phyloP scores from a whole-genome alignment of 495 filamentous ascomycete species.

The Aspergillus sparsus region DNA sequence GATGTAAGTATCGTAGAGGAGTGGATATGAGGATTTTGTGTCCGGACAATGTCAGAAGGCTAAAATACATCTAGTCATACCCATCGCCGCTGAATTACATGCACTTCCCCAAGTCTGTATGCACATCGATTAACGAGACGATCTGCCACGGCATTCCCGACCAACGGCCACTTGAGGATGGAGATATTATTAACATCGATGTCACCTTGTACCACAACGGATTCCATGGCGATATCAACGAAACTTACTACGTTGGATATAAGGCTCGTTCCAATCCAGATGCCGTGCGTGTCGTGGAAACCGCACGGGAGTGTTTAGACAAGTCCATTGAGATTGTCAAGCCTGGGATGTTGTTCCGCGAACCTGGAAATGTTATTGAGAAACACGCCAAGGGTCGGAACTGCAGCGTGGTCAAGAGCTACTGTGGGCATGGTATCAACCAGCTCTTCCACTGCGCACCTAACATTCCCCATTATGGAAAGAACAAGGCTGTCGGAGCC shows the following conservation, averaged over 20 bases:
- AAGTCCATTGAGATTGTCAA: constrained; percentile 83
- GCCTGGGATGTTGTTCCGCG: constrained; percentile 80
- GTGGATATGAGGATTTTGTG: neutral
- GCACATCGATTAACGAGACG: constrained; percentile 92
- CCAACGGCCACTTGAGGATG: constrained; percentile 72
- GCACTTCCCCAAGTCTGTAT: constrained; percentile 96
- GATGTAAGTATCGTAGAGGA: constrained; percentile 59
- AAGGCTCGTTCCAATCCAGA: constrained; percentile 73
- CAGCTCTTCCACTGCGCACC: constrained; percentile 81
- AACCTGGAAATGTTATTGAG: constrained; percentile 82
- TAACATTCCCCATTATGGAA: constrained; percentile 84
- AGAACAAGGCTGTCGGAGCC: constrained; percentile 86
- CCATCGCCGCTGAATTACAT: constrained; percentile 95
- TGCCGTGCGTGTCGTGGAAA: constrained; percentile 81
- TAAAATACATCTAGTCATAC: constrained; percentile 67
- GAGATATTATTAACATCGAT: constrained; percentile 88
- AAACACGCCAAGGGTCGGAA: constrained; percentile 75
- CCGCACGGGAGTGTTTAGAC: constrained; percentile 77
- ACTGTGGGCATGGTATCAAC: constrained; percentile 88
- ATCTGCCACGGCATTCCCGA: constrained; percentile 95
- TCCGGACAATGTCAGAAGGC: constrained; percentile 21
- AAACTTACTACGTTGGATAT: constrained; percentile 88
- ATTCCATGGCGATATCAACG: constrained; percentile 87
- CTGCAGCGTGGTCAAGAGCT: constrained; percentile 85
- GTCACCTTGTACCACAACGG: constrained; percentile 85